Evolutionary conservation across 2,329 filamentous ascomycete species (phyloP), one percentile per base, ranked within the genome.

Genomic region (Paecilomyces sp.): DNA sequence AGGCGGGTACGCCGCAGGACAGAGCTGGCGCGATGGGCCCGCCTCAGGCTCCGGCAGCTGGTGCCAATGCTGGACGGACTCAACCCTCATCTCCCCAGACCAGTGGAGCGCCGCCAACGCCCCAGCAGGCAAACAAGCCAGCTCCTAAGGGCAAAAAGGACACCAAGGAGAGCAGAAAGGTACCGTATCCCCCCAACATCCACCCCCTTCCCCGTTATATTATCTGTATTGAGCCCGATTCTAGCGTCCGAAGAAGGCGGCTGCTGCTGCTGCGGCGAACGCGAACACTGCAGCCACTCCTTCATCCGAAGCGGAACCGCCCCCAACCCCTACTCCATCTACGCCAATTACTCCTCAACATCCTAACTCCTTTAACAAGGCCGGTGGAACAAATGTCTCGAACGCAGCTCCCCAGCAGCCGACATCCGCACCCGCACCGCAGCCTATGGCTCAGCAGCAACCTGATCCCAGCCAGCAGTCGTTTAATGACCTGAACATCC

Each of bases 71-170:
- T 56, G 76, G 75, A 56, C 75, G 77, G 33, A 69, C 71, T 25
- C 75, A 76, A 62, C 74, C 76, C 15, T 69, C 73, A 24, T 80
- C 79, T 58, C 79, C 79, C 55, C 72, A 78, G 59, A 74, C 74
- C n/a, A 71, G 69, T 52, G 74, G 77, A 58, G 83, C 83, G 22
- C 84, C 85, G 15, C 85, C 85, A 5, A 88, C 85, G 5, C 85
- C 85, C 1, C 83, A 81, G 61, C 84, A 85, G 69, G 67, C 75
- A n/a, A 82, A 80, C 68, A 88, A 79, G 67, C 77, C 72, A n/a
- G 81, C 79, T 56, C 83, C 81, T 8, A 86, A 85, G 69, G 66
- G 67, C n/a, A 87, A 86, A 76, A 85, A 86, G 70, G 78, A 79
- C 34, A 73, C 74, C 6, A 83, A 83, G 65, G 81, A 83, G 62